These are phyloP conservation scores for Penicillium brevicompactum DNA, from an alignment of 2,329 filamentous ascomycete species.

Conservation along the genomic window DNA sequence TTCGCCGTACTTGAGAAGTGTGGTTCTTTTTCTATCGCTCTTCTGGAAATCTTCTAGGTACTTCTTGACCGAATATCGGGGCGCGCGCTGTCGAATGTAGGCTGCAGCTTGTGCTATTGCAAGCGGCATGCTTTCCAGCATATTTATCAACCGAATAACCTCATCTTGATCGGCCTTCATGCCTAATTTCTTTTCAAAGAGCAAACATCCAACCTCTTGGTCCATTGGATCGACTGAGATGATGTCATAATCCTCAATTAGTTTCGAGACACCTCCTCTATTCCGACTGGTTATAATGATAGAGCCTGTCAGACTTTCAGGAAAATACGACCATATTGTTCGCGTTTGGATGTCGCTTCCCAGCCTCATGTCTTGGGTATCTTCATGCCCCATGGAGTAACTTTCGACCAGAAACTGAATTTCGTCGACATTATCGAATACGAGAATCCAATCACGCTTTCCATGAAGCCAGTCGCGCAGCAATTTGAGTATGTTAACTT, in stretches of 20 bases:
- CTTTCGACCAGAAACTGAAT: background rate
- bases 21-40: constrained; percentile 29
- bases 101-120: constrained; percentile 34
- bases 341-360: background rate
- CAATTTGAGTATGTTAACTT: constrained; percentile 35
- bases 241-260: constrained; percentile 14
- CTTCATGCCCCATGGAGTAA: background rate
- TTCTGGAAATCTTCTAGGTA: constrained; percentile 34
- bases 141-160: background rate
- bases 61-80: constrained; percentile 6
- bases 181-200: constrained; percentile 34
- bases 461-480: constrained; percentile 24
- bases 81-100: constrained; percentile 25
- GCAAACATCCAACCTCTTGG: constrained; percentile 26
- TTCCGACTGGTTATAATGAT: constrained; percentile 20
- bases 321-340: constrained; percentile 14
- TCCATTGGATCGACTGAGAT: constrained; percentile 23
- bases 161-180: constrained; percentile 1
- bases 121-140: constrained; percentile 28
- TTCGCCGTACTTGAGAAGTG: constrained; percentile 31
- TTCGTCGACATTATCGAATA: constrained; percentile 31
- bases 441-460: constrained; percentile 21
- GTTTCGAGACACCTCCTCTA: constrained; percentile 4
- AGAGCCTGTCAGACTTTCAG: constrained; percentile 10
- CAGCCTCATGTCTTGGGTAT: background rate